phyloP scores from a whole-genome alignment of 2,329 filamentous ascomycete genomes.

The Stenocarpella maydis region DNA sequence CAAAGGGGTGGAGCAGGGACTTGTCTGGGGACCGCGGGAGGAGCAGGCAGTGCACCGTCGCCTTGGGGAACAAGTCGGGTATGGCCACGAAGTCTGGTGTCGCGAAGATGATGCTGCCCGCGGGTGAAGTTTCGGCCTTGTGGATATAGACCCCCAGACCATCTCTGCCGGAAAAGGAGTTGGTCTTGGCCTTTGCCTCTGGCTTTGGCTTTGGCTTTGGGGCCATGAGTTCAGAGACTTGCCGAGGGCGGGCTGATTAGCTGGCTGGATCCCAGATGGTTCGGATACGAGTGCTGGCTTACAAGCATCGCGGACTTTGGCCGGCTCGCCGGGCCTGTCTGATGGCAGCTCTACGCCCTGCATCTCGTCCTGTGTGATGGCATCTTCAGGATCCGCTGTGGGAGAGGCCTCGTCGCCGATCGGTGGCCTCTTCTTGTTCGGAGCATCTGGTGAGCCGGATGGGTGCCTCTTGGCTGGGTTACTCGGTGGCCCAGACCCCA shows the following conservation, averaged over 20 bases:
- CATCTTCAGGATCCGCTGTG: conserved; percentile 45
- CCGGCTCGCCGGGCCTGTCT: conserved; percentile 36
- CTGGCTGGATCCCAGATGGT: conserved; percentile 19
- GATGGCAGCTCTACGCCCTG: conserved; percentile 44
- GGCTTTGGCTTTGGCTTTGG: conserved; percentile 47
- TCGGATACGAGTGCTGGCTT: conserved; percentile 33
- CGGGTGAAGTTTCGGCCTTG: conserved; percentile 67
- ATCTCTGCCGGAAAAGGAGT: conserved; percentile 57
- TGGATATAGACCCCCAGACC: conserved; percentile 73
- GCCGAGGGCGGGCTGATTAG: conserved; percentile 15
- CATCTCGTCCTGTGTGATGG: conserved; percentile 52
- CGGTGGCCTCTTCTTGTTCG: conserved; percentile 23
- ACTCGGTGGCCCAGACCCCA: conserved; percentile 3
- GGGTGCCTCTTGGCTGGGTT: conserved; percentile 17
- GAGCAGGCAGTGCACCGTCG: conserved; percentile 85
- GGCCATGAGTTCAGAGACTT: conserved; percentile 64
- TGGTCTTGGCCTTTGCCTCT: conserved; percentile 33
- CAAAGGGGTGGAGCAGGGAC: conserved; percentile 75
- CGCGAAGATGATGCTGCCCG: conserved; percentile 69
- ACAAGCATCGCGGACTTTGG: conserved; percentile 52
- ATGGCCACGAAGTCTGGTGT: conserved; percentile 78
- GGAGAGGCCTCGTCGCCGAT: background rate
- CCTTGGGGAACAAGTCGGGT: conserved; percentile 86
- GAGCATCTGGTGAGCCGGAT: conserved; percentile 5
- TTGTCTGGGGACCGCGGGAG: conserved; percentile 74